A percentile compares a stretch with the other conserved stretches of the same genome.
Conservation (phyloP, 306 rosid genomes). For the Acacia acuminata region DNA sequence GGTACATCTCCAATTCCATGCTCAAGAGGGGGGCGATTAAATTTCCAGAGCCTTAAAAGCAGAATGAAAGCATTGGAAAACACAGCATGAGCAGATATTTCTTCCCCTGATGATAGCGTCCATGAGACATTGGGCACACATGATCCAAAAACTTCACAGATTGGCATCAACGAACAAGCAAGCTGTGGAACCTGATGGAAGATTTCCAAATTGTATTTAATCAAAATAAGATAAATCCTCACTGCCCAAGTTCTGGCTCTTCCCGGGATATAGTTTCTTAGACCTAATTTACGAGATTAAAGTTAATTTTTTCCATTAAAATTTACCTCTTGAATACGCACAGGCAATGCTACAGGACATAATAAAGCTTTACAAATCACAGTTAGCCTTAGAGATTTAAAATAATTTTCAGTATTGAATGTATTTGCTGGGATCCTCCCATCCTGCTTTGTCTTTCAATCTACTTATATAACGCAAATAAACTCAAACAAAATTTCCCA, state of each 20-base stretch:
- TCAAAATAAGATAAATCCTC: conserved; percentile 1
- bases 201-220: conserved; percentile 32
- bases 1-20: conserved; percentile 94
- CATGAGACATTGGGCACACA: conserved; percentile 83
- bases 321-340: neutral
- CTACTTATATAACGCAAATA: neutral
- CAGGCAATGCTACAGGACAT: neutral
- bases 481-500: neutral
- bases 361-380: neutral
- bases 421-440: conserved; percentile 5
- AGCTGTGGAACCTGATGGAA: conserved; percentile 87
- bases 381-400: neutral
- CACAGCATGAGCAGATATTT: conserved; percentile 88
- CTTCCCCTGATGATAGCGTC: conserved; percentile 73
- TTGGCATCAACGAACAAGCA: conserved; percentile 95
- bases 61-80: conserved; percentile 96
- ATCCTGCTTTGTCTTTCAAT: conserved; percentile 7
- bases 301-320: neutral
- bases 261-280: neutral
- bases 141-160: conserved; percentile 97
- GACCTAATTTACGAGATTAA: neutral
- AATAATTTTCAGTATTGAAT: neutral
- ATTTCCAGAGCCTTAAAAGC: conserved; percentile 91
- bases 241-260: neutral
- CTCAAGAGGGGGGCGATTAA: conserved; percentile 92